Percentiles rank a stretch among this genome's conserved stretches.
phyloP scores from a whole-genome alignment of 2,329 filamentous ascomycete genomes.

The Fusarium sarcochroum region DNA sequence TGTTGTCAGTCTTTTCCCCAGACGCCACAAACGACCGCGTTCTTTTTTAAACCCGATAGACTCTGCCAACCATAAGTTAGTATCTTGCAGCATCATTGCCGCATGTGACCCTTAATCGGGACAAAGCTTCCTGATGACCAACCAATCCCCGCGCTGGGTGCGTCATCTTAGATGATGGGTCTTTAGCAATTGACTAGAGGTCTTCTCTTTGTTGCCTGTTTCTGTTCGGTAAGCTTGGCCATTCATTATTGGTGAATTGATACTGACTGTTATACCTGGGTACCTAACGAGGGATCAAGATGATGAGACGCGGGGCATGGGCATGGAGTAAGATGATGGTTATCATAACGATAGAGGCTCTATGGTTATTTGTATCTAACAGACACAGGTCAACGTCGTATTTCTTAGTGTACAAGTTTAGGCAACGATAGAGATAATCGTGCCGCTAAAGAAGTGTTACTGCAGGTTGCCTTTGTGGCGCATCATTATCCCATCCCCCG shows the following conservation, averaged over 20 bases:
- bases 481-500: constrained; percentile 29
- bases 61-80: constrained; percentile 19
- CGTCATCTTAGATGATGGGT: constrained; percentile 28
- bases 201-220: too few relatives aligned
- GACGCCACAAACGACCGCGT: constrained; percentile 18
- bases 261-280: background rate
- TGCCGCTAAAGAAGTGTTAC: constrained; percentile 21
- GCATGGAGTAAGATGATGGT: background rate
- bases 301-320: background rate
- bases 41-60: background rate
- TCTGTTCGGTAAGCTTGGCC: too few relatives aligned
- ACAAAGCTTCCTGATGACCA: background rate
- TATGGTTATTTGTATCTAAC: background rate
- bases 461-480: constrained; percentile 30
- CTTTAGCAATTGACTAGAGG: background rate
- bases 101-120: constrained; percentile 35
- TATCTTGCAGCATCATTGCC: constrained; percentile 11
- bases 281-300: background rate
- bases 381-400: constrained; percentile 19
- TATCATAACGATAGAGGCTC: background rate
- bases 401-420: constrained; percentile 17
- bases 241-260: background rate
- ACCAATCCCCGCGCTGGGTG: constrained; percentile 24
- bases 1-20: constrained; percentile 7
- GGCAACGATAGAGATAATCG: constrained; percentile 13